Evolutionary conservation across 2,329 filamentous ascomycete genomes (phyloP), one percentile per base, ranked within the genome.

Genomic region (Dothiorella sarmentorum): DNA sequence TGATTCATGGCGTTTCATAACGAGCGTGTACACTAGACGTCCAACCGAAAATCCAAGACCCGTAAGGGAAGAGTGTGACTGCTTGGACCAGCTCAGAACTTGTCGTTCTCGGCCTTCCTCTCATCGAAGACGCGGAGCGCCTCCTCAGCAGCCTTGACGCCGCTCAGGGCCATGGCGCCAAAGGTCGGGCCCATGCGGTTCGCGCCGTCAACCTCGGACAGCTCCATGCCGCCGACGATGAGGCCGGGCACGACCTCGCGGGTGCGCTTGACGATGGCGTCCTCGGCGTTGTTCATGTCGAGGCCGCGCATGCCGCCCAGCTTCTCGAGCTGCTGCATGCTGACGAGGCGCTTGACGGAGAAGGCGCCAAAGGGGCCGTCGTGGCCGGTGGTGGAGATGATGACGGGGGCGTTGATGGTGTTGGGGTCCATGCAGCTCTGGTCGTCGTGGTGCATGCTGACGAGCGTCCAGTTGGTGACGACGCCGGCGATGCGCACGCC

Each of bases 401-500:
- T 80, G 60, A 96, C 75, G 1, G 91, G 91, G 0, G 91, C 90
- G 71, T 96, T 96, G 83, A 96, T 96, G 68, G 91, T 96, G 84
- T 94, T 96, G 65, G 91, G 91, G 74, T 96, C 92, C 91, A 96
- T 96, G 87, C 91, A 96, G 62, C 85, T 89, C 78, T 96, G 91
- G 72, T 93, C 89, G 71, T 91, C 88, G 74, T 92, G 89, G 74
- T 92, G 88, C 81, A 93, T 89, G 42, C 87, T 85, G 49, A 96
- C 91, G 24, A 96, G 82, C 1, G 91, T 96, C 91, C 91, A 97
- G 82, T 97, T 97, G 68, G 90, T 95, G 58, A 97, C 92, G 1
- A 96, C 91, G 67, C 91, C 91, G 7, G 90, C 89, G 64, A 96
- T 86, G 63, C 89, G 85, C 42, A 95, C 76, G 9, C 78, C 77